Base-by-base conservation (phyloP, 768 basidiomycete species). In the Grammothele lineata region DNA sequence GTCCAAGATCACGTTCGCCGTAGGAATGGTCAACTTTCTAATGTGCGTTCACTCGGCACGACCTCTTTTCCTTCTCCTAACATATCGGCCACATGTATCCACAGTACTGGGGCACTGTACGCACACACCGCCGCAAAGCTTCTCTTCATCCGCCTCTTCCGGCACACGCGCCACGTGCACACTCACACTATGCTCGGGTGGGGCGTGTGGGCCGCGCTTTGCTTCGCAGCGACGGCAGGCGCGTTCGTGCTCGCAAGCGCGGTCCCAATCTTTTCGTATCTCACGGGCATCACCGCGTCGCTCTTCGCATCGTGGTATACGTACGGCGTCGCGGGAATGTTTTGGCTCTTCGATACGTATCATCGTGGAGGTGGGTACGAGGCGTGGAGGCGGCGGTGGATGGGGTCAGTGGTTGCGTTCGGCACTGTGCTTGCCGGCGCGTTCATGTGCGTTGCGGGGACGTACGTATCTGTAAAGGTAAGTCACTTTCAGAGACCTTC, bases 261-360 rank as follows among this genome's bases (percentile, higher is more conserved):
- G 3, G 76, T 80, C 5, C 77, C 78, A 2, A 77, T 80, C 30
- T 78, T 80, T 54, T 76, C 75, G 19, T 70, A 76, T 51, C 61
- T 80, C 32, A 75, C 76, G 23, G 74, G 77, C 12, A 73, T 80
- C 49, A 61, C 75, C 11, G 77, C 77, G 9, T 65, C 76, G 15
- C 63, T 79, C 18, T 80, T 80, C 50, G 77, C 78, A 7, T 70
- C 74, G n/a, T 79, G 78, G 76, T 80, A 75, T 54, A 78, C 78
- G 12, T 77, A 78, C 51, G 76, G 77, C 24, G 47, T 74, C 8
- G 74, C 75, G 9, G 75, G 77, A 2, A 75, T 74, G 51, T 80
- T 79, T 62, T 79, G 75, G 73, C 47, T 79, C 19, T 65, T 76
- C 50, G 76, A 80, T 56, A 61, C 65, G 11, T 73, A 73, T 50